Evolutionary conservation across 1,139 yeast species (phyloP).

Genomic region (Pichia sp.): DNA sequence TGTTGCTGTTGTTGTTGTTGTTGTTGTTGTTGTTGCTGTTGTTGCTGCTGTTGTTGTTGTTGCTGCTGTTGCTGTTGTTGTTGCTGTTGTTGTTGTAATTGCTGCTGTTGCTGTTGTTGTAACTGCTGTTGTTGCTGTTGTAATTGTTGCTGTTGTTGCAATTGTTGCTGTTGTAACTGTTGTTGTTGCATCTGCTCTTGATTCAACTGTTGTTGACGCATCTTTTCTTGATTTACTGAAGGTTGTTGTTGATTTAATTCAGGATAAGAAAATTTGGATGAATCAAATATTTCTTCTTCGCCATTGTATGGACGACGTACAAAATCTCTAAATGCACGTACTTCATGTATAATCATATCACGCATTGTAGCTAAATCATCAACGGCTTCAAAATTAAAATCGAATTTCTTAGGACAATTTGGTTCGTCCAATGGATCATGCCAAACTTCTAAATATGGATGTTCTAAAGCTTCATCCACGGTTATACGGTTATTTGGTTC

Average conservation of each 20-base stretch:
- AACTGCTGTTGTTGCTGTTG: conserved; percentile 2
- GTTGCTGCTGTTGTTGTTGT: neutral
- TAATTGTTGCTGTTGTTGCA: neutral
- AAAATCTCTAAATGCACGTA: conserved; percentile 67
- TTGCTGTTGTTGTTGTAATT: conserved; percentile 9
- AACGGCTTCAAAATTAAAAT: conserved; percentile 82
- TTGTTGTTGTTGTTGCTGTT: neutral
- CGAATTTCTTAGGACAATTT: conserved; percentile 73
- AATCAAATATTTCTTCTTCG: conserved; percentile 46
- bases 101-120: conserved; percentile 16
- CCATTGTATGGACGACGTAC: conserved; percentile 66
- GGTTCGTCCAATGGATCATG: conserved; percentile 97
- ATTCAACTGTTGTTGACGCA: conserved; percentile 2
- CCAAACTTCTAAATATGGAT: conserved; percentile 89
- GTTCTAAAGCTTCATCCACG: conserved; percentile 83
- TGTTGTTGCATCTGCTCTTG: conserved; percentile 4
- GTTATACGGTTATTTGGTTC: conserved; percentile 85
- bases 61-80: conserved; percentile 2
- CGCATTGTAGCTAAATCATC: conserved; percentile 77
- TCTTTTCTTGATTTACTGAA: neutral
- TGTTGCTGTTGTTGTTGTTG: conserved; percentile 19
- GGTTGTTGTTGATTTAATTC: conserved; percentile 3
- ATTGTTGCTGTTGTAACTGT: conserved; percentile 5
- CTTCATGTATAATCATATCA: conserved; percentile 76
- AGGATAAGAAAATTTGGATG: conserved; percentile 13